phyloP scores from a whole-genome alignment of 2,329 filamentous ascomycete species.

The Calonectria pseudoreteaudii region DNA sequence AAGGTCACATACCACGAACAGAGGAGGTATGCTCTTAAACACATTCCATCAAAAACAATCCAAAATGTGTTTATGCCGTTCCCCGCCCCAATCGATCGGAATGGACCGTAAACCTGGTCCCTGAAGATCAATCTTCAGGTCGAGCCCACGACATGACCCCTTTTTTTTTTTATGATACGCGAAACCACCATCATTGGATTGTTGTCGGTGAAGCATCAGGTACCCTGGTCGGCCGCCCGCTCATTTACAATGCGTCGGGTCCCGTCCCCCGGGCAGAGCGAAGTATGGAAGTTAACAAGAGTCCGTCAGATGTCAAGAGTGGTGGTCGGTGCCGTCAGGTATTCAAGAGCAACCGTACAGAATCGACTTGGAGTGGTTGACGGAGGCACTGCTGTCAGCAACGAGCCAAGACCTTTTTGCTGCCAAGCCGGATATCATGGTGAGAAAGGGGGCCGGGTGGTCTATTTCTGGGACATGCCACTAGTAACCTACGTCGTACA shows the following conservation, averaged over 20 bases:
- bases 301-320: neutral
- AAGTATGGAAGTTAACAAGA: neutral
- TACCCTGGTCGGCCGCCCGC: slow-evolving; percentile 7
- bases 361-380: neutral
- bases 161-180: slow-evolving; percentile 39
- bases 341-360: neutral
- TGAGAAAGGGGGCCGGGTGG: slow-evolving; percentile 8
- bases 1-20: slow-evolving; percentile 30
- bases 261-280: neutral
- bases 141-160: slow-evolving; percentile 29
- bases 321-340: neutral
- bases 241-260: neutral
- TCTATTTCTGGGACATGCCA: neutral
- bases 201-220: slow-evolving; percentile 12
- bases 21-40: slow-evolving; percentile 3
- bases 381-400: neutral
- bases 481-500: slow-evolving; percentile 1
- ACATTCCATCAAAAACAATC: neutral
- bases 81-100: slow-evolving; percentile 27
- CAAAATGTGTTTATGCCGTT: neutral
- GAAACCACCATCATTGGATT: slow-evolving; percentile 26
- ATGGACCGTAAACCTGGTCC: slow-evolving; percentile 34
- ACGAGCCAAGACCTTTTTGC: neutral
- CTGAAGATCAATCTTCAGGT: slow-evolving; percentile 32
- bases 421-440: neutral